phyloP scores from a whole-genome alignment of 306 rosid genomes.

The Gastrolobium bilobum region DNA sequence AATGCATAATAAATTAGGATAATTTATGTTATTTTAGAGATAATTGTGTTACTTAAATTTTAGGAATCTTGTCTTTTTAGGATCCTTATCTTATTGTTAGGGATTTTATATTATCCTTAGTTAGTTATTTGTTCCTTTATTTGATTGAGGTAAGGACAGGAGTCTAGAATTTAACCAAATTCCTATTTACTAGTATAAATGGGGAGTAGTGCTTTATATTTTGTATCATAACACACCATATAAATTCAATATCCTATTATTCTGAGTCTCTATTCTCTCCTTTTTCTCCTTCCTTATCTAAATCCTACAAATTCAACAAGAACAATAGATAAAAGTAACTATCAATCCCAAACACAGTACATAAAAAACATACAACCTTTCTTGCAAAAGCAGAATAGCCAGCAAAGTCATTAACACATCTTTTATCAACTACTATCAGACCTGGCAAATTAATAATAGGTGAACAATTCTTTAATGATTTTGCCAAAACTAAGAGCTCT shows the following conservation, averaged over 20 bases:
- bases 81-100: neutral
- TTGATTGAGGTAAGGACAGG: neutral
- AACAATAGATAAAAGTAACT: neutral
- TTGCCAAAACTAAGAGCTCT: neutral
- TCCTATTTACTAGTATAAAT: neutral
- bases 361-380: slow-evolving; percentile 6
- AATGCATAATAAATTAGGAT: neutral
- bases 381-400: neutral
- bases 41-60: neutral
- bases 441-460: neutral
- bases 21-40: neutral
- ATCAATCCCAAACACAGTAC: neutral
- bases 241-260: neutral
- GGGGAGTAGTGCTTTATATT: neutral
- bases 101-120: neutral
- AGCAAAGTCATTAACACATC: neutral
- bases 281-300: neutral
- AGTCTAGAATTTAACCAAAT: neutral
- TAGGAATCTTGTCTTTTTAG: neutral
- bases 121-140: neutral
- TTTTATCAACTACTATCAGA: neutral
- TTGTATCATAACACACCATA: neutral
- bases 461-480: neutral
- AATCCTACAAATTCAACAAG: neutral
- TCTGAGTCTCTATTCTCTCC: neutral